These are phyloP conservation scores for Candida nanaspora DNA, from an alignment of 805 yeast species.

Conservation along the genomic window DNA sequence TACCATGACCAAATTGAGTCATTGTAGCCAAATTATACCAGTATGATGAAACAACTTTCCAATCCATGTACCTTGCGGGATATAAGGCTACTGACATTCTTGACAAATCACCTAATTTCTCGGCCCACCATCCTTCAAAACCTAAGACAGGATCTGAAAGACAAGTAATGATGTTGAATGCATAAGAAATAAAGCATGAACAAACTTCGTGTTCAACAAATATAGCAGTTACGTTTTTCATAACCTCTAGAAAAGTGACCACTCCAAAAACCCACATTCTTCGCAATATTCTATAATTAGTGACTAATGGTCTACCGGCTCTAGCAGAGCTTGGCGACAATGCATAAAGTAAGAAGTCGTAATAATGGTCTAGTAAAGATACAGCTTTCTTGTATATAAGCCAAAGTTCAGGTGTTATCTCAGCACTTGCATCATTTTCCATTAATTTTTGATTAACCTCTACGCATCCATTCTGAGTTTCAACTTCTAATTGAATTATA, in stretches of 20 bases:
- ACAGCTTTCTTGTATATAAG: slow-evolving; percentile 61
- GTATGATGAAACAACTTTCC: slow-evolving; percentile 77
- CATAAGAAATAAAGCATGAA: slow-evolving; percentile 65
- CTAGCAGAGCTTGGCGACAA: slow-evolving; percentile 58
- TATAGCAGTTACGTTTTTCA: slow-evolving; percentile 65
- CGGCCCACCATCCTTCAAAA: slow-evolving; percentile 74
- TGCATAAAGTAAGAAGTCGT: slow-evolving; percentile 66
- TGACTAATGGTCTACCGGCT: slow-evolving; percentile 72
- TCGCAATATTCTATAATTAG: slow-evolving; percentile 69
- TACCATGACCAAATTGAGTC: slow-evolving; percentile 76
- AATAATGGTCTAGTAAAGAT: slow-evolving; percentile 60
- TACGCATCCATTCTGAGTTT: slow-evolving; percentile 63
- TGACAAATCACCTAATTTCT: slow-evolving; percentile 77
- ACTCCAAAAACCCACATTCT: slow-evolving; percentile 84
- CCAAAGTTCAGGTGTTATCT: slow-evolving; percentile 59
- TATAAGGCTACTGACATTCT: slow-evolving; percentile 84
- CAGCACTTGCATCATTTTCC: slow-evolving; percentile 38
- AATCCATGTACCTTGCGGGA: slow-evolving; percentile 72
- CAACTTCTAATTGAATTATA: slow-evolving; percentile 60
- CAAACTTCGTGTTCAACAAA: slow-evolving; percentile 71
- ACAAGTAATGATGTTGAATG: slow-evolving; percentile 53
- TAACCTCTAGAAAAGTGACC: slow-evolving; percentile 70
- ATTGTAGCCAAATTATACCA: slow-evolving; percentile 76
- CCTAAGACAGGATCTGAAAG: slow-evolving; percentile 48
- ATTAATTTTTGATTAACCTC: slow-evolving; percentile 45